phyloP scores from a whole-genome alignment of 2,329 filamentous ascomycete genomes.

The Lachnellula cervina region DNA sequence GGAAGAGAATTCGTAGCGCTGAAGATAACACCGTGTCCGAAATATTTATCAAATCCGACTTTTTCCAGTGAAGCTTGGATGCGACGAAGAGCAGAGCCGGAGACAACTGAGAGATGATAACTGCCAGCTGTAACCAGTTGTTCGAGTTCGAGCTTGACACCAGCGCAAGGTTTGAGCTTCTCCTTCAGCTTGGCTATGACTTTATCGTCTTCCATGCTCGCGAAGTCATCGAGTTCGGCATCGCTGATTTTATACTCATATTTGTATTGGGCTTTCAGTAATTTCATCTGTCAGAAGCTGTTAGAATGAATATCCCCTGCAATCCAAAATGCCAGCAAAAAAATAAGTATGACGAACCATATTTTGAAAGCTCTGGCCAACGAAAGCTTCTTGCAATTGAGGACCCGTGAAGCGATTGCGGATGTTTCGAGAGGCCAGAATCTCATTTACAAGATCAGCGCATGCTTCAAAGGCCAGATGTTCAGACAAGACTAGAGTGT shows the following conservation, averaged over 20 bases:
- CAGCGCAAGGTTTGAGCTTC: constrained; percentile 62
- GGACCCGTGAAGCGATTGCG: constrained; percentile 69
- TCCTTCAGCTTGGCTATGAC: constrained; percentile 76
- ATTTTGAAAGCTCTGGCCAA: constrained; percentile 91
- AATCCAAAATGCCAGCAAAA: no score
- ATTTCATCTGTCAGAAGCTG: constrained; percentile 50
- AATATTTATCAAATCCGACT: constrained; percentile 75
- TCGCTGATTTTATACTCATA: constrained; percentile 57
- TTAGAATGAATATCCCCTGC: neutral
- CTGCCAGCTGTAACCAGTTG: constrained; percentile 55
- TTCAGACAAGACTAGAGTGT: constrained; percentile 90
- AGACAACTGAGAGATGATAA: constrained; percentile 76
- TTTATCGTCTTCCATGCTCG: constrained; percentile 71
- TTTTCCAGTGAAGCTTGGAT: constrained; percentile 75
- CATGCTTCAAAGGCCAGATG: constrained; percentile 88
- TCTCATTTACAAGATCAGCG: constrained; percentile 82
- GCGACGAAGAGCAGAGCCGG: constrained; percentile 71
- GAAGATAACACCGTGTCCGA: constrained; percentile 70
- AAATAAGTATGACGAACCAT: constrained; percentile 41
- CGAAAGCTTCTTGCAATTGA: constrained; percentile 77
- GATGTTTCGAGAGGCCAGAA: constrained; percentile 63
- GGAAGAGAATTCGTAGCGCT: constrained; percentile 74
- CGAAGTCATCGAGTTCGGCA: constrained; percentile 69
- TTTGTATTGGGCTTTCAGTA: constrained; percentile 69
- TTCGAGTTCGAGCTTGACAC: constrained; percentile 64